Base-by-base conservation (phyloP, 2,329 filamentous ascomycete species). In the Fusarium virguliforme region DNA sequence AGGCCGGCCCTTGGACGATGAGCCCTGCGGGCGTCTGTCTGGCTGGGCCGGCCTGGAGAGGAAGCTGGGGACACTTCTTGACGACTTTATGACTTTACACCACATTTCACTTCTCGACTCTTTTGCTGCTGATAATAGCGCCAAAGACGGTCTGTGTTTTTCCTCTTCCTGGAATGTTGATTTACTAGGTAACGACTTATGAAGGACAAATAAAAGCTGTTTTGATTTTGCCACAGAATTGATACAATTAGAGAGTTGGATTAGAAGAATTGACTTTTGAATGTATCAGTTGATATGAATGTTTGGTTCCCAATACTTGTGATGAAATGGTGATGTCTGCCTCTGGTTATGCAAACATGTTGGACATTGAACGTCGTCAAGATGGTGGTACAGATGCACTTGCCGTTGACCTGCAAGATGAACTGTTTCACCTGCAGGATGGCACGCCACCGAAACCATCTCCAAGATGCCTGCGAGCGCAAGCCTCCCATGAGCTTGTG, bases 131-230 rank as follows among this genome's bases (percentile, higher is more conserved):
- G 59, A 66, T 73, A 77, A 75, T 76, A 76, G 73, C 74, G 74
- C 74, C 68, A 69, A 75, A 78, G 75, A 77, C 61, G 72, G 75
- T 48, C 43, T 78, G 74, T 78, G 72, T 79, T 71, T 66, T 74
- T 79, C 43, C 30, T 48, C 43, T 48, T 48, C 43, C 43, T 76
- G 76, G 78, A 74, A 74, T 76, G 76, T 77, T 79, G 75, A 73
- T 77, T 79, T 78, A 75, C 71, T 79, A 79, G 78, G 77, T 81
- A 78, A 82, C 80, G 80, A 82, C 61, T 81, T 79, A 81, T 76
- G 79, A 81, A 77, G 79, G 80, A 78, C 76, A 81, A 18, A 81
- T 79, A 81, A 81, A 82, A 82, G 76, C 74, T 75, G 71, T 75
- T 76, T 72, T 53, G 50, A 34, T 53, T 73, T 74, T 74, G 56